Evolutionary conservation across 345 rosid species (phyloP).

Genomic region (Populus ilicifolia): DNA sequence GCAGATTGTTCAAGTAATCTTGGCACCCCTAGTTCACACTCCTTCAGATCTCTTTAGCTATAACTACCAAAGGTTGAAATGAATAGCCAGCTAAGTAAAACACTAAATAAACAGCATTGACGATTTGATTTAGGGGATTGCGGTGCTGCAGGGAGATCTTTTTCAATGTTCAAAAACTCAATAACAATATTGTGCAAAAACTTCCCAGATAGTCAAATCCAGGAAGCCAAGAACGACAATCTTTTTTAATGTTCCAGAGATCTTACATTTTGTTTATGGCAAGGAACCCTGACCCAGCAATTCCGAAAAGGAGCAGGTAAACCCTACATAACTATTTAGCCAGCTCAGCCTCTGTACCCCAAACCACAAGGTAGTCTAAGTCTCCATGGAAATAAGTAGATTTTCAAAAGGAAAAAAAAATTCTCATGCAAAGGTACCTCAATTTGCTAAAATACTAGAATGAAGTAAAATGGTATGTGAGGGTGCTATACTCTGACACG

Average conservation of each 20-base stretch:
- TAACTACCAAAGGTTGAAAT: neutral
- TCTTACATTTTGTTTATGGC: neutral
- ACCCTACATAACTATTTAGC: neutral
- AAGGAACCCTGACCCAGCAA: neutral
- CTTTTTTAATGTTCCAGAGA: neutral
- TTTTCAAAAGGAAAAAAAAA: neutral
- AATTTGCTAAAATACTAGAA: neutral
- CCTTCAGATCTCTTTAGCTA: neutral
- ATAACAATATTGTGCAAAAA: neutral
- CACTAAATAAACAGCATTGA: neutral
- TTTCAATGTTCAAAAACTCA: neutral
- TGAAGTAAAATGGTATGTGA: neutral
- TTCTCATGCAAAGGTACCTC: neutral
- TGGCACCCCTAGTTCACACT: neutral
- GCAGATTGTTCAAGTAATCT: neutral
- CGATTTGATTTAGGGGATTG: neutral
- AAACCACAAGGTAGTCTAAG: neutral
- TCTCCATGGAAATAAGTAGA: neutral
- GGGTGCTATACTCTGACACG: neutral
- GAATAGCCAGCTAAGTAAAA: neutral
- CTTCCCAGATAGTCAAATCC: neutral
- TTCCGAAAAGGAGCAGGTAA: neutral
- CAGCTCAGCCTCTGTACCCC: neutral
- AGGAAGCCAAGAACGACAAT: neutral
- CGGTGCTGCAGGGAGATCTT: neutral